Conservation (phyloP, 768 basidiomycete species). For the Hypholoma sublateritium region DNA sequence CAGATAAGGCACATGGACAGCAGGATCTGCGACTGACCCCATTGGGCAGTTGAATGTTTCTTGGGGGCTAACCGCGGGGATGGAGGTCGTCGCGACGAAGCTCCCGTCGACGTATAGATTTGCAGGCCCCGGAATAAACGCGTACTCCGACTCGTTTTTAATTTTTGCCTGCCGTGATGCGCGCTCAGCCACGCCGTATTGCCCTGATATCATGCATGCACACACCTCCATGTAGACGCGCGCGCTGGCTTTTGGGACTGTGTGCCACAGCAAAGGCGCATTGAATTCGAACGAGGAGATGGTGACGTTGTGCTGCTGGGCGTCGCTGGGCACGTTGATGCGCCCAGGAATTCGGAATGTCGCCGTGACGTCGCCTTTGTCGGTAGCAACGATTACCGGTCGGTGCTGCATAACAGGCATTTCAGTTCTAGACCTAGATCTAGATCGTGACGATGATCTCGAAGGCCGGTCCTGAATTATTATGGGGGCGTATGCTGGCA, state of each 20-base stretch:
- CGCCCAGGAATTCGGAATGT: conserved; percentile 31
- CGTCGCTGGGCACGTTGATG: conserved; percentile 32
- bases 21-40: conserved; percentile 25
- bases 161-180: conserved; percentile 34
- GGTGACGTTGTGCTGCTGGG: conserved; percentile 28
- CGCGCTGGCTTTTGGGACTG: conserved; percentile 30
- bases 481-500: no score
- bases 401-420: neutral
- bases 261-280: conserved; percentile 32
- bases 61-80: conserved; percentile 35
- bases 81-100: conserved; percentile 41
- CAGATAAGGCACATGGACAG: conserved; percentile 30
- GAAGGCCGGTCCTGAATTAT: no score
- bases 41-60: conserved; percentile 40
- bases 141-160: conserved; percentile 49
- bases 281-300: conserved; percentile 27
- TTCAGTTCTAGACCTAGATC: neutral
- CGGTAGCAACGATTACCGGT: conserved; percentile 9
- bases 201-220: neutral
- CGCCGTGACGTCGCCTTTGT: conserved; percentile 26
- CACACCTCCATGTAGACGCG: conserved; percentile 28
- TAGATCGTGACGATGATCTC: neutral
- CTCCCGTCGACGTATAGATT: conserved; percentile 52
- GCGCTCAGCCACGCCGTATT: neutral
- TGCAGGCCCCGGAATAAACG: conserved; percentile 41